Evolutionary conservation across 805 yeast genomes (phyloP).

Genomic region (Sugiyamaella valdiviana): DNA sequence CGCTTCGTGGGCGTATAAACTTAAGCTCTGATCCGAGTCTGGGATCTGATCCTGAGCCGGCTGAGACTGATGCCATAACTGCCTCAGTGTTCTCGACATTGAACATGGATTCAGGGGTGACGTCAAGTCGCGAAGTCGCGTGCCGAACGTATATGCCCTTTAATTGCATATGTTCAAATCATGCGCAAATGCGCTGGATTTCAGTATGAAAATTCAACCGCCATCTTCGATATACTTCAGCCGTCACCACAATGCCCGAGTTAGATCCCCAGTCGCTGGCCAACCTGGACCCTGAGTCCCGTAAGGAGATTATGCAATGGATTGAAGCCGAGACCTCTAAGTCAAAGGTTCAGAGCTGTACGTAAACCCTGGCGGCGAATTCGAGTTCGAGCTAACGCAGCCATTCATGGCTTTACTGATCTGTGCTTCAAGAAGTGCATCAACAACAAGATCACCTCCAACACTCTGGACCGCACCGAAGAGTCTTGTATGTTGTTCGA

Average conservation of each 20-base stretch:
- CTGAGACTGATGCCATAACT: not conserved
- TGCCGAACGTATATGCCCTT: not conserved
- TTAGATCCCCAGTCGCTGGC: slow-evolving; percentile 39
- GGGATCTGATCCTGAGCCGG: not conserved
- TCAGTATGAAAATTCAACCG: not conserved
- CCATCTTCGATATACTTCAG: not conserved
- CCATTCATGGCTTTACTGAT: slow-evolving; percentile 84
- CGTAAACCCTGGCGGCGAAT: slow-evolving; percentile 5
- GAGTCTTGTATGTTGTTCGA: slow-evolving; percentile 45
- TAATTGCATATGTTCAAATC: not conserved
- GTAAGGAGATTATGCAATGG: slow-evolving; percentile 67
- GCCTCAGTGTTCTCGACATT: not conserved
- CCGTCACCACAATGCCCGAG: slow-evolving; percentile 22
- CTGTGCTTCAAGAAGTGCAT: slow-evolving; percentile 87
- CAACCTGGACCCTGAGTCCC: slow-evolving; percentile 58
- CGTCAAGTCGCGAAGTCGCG: not conserved
- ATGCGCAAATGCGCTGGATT: not conserved
- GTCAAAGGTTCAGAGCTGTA: slow-evolving; percentile 71
- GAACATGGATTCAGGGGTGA: not conserved
- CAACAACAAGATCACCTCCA: slow-evolving; percentile 32
- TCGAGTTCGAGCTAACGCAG: slow-evolving; percentile 13
- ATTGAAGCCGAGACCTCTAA: slow-evolving; percentile 79
- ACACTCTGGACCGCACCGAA: slow-evolving; percentile 50
- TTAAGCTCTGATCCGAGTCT: not conserved
- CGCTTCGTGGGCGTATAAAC: not conserved